Conservation (phyloP, 2,329 filamentous ascomycete genomes). For the Fusarium albosuccineum region DNA sequence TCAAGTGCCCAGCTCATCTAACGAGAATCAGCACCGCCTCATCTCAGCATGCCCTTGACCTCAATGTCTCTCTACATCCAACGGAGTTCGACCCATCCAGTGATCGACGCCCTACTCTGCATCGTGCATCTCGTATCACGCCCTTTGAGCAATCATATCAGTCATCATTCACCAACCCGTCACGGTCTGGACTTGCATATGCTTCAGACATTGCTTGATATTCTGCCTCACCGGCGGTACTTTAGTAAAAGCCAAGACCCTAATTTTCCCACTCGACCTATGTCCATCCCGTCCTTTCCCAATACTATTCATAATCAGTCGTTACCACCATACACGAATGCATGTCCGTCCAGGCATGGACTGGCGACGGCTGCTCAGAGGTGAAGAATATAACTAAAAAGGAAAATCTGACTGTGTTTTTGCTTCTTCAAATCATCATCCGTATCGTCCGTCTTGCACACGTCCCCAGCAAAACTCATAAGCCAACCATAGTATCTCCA, state of each 20-base stretch:
- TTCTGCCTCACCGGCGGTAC: conserved; percentile 16
- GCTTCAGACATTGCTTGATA: not conserved
- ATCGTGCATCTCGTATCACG: conserved; percentile 6
- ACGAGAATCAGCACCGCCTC: too few relatives aligned
- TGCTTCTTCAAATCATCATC: conserved; percentile 9
- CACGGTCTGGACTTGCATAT: too few relatives aligned
- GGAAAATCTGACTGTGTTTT: conserved; percentile 8
- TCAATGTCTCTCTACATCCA: conserved; percentile 4
- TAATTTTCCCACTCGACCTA: conserved; percentile 10
- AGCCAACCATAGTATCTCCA: conserved; percentile 7
- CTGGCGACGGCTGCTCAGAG: conserved; percentile 4
- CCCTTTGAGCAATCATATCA: not conserved
- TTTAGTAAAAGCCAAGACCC: conserved; percentile 11
- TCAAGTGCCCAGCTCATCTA: too few relatives aligned
- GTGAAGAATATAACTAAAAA: conserved; percentile 14
- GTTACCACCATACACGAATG: conserved; percentile 12
- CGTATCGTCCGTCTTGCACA: conserved; percentile 4
- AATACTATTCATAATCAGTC: conserved; percentile 31
- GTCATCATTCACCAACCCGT: not conserved
- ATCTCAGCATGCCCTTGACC: not conserved
- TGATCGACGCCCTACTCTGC: conserved; percentile 8
- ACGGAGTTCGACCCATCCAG: not conserved
- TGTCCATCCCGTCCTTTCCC: conserved; percentile 28
- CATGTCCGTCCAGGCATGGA: not conserved
- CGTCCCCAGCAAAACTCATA: conserved; percentile 1